A percentile compares a stretch with the other conserved stretches of the same genome.
Evolutionary conservation across 305 asterid genomes (phyloP).

Genomic region (Euphrasia arctica): DNA sequence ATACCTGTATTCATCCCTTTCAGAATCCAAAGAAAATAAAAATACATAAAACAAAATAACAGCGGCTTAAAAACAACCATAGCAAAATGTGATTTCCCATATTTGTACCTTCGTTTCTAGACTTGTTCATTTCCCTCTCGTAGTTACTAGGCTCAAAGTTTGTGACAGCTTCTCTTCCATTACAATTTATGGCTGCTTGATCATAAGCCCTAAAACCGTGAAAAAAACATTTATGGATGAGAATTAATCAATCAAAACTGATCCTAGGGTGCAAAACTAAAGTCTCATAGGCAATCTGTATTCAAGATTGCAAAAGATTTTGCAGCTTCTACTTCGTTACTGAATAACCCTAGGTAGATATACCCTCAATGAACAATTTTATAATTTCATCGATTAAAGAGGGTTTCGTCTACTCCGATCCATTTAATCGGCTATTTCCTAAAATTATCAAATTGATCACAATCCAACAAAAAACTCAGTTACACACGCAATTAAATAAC

Average conservation of each 20-base stretch:
- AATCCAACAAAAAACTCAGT: slow-evolving; percentile 7
- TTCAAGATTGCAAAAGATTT: slow-evolving; percentile 57
- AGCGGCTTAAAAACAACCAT: background rate
- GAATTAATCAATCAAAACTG: no score
- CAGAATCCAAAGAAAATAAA: background rate
- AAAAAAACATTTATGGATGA: slow-evolving; percentile 29
- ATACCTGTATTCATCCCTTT: slow-evolving; percentile 41
- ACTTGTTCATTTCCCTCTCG: slow-evolving; percentile 35
- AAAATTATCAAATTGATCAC: slow-evolving; percentile 23
- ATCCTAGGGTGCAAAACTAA: no score
- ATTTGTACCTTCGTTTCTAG: slow-evolving; percentile 48
- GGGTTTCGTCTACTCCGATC: slow-evolving; percentile 27
- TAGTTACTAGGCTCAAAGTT: slow-evolving; percentile 60
- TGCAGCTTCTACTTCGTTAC: slow-evolving; percentile 72
- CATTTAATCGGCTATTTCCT: slow-evolving; percentile 28
- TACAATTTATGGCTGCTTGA: slow-evolving; percentile 60
- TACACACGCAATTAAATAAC: background rate
- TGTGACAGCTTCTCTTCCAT: slow-evolving; percentile 67
- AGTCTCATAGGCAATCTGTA: slow-evolving; percentile 33
- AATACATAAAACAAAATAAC: background rate
- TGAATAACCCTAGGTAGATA: slow-evolving; percentile 66
- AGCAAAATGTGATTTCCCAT: slow-evolving; percentile 11
- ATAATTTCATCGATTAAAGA: slow-evolving; percentile 42
- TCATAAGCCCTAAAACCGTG: slow-evolving; percentile 76
- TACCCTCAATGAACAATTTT: slow-evolving; percentile 54